Base-by-base conservation (phyloP, 306 rosid genomes). In the Herpetospermum pedunculosum region DNA sequence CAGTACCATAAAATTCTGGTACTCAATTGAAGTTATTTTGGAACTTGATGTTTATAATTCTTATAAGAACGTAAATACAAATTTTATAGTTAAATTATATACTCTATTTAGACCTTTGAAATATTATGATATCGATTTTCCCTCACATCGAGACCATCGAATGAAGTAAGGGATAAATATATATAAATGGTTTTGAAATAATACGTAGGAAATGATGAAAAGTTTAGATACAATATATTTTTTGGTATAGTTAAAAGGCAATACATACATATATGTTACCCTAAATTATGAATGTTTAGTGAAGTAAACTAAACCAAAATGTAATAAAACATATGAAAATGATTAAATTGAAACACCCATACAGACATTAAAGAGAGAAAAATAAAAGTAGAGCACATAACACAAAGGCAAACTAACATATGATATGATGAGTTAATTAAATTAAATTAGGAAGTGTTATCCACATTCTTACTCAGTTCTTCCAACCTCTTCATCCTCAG, bases 381-480 rank as follows among this genome's bases (percentile, higher is more conserved):
- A 34, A 30, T 1, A 25, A 34, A 25, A 26, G 65, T 58, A 64
- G 3, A 1, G 5, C 38, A 43, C 54, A 68, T 25, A 68, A 26
- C 9, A 43, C 54, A 46, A 25, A 68, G 19, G n/a, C 6, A 10
- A 65, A 28, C 21, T 68, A 32, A 71, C 0, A 47, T 4, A 12
- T n/a, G n/a, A n/a, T 19, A 13, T 19, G 13, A 30, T 15, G n/a
- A 46, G 13, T 38, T 4, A 40, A 64, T 28, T 72, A 1, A 50
- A 72, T 72, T 52, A 21, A 32, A 35, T 34, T 38, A 50, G 5
- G 35, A 52, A 38, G 49, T 21, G 64, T 32, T 72, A 11, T 72
- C 76, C 34, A 72, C 76, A 32, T 72, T 47, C 76, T 53, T 72
- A 72, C 64, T 72, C 63, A 72, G 63, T 57, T 72, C 76, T 38